Evolutionary conservation across 768 basidiomycete species (phyloP).

Genomic region (Crepidotus variabilis): DNA sequence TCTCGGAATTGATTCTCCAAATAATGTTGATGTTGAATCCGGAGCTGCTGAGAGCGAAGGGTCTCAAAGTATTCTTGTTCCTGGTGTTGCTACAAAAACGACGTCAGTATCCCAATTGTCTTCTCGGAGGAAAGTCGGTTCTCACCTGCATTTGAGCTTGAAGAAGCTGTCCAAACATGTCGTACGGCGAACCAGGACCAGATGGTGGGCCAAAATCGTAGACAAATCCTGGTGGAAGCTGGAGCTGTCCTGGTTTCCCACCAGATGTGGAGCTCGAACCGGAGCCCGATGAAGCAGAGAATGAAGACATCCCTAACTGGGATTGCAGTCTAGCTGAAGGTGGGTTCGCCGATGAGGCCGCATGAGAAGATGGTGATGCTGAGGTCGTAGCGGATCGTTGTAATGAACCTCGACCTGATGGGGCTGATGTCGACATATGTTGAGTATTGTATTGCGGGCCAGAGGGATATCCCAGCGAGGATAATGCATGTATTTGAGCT

Average conservation of each 20-base stretch:
- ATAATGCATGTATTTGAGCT: background rate
- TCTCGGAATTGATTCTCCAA: slow-evolving; percentile 11
- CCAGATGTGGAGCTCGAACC: slow-evolving; percentile 5
- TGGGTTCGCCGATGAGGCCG: background rate
- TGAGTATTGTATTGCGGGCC: background rate
- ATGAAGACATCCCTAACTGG: background rate
- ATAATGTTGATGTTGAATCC: slow-evolving; percentile 10
- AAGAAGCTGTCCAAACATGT: slow-evolving; percentile 10
- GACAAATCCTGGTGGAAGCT: slow-evolving; percentile 30
- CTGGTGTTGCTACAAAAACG: background rate
- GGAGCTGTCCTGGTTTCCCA: slow-evolving; percentile 23
- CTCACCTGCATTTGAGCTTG: background rate
- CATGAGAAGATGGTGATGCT: background rate
- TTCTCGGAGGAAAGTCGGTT: background rate
- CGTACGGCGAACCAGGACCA: slow-evolving; percentile 28
- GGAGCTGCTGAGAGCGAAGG: background rate
- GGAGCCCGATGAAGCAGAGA: background rate
- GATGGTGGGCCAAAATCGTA: slow-evolving; percentile 36
- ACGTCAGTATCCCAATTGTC: background rate
- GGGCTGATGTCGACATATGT: background rate
- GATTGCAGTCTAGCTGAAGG: background rate
- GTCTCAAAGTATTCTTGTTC: slow-evolving; percentile 4
- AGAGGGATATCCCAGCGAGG: background rate
- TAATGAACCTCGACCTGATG: background rate
- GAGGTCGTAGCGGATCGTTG: background rate